Conservation (phyloP, 768 basidiomycete genomes). For the Suillus discolor region DNA sequence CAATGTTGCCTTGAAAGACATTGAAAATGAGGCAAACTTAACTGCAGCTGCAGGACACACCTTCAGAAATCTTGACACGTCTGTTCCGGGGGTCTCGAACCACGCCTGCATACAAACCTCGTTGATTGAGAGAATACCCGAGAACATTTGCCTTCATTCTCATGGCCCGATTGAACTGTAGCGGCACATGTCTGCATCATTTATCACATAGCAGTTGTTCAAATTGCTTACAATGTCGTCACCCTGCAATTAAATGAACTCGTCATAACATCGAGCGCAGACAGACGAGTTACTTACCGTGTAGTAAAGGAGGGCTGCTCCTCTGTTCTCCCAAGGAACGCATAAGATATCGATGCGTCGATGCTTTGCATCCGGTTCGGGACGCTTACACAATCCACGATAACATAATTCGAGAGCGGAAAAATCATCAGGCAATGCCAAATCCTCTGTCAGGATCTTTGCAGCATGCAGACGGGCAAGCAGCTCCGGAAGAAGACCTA, state of each 20-base stretch:
- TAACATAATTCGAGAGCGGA: constrained; percentile 75
- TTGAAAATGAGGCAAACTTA: background rate
- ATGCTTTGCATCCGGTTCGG: constrained; percentile 46
- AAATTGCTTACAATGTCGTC: constrained; percentile 77
- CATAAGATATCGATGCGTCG: constrained; percentile 86
- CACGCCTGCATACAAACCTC: constrained; percentile 74
- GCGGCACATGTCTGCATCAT: background rate
- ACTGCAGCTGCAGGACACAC: constrained; percentile 36
- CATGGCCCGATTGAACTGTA: constrained; percentile 88
- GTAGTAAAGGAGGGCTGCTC: constrained; percentile 90
- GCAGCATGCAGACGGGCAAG: constrained; percentile 55
- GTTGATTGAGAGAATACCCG: constrained; percentile 88
- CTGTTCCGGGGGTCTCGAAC: constrained; percentile 68
- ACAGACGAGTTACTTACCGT: constrained; percentile 54
- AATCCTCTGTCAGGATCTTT: constrained; percentile 78
- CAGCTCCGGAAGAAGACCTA: constrained; percentile 65
- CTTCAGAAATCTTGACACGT: constrained; percentile 59
- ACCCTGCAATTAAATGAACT: constrained; percentile 47
- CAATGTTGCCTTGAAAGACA: constrained; percentile 50
- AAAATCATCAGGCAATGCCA: constrained; percentile 69
- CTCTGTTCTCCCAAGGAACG: constrained; percentile 76
- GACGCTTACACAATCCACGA: constrained; percentile 75
- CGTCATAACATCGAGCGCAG: background rate
- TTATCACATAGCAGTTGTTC: background rate
- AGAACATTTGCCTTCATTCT: constrained; percentile 79